These are phyloP conservation scores for Picochlorum sp. DNA, from an alignment of 139 green algal genomes.

Conservation along the genomic window DNA sequence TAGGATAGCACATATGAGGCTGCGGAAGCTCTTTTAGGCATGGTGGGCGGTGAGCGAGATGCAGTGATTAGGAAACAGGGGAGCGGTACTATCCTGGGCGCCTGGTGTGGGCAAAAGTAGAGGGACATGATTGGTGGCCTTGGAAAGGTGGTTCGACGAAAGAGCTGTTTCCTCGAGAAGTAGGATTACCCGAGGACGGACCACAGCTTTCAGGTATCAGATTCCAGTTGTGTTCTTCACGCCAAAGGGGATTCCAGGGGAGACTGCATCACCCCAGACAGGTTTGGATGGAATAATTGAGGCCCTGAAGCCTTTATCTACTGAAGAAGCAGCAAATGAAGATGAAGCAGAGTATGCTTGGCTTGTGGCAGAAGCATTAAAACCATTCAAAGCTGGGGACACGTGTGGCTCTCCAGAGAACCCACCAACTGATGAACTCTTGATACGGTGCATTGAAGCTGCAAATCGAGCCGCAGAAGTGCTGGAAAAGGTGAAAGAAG, in stretches of 20 bases:
- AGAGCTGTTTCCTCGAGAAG: conserved; percentile 77
- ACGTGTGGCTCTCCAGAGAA: conserved; percentile 12
- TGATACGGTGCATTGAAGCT: conserved; percentile 39
- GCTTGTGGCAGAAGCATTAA: conserved; percentile 65
- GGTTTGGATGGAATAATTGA: conserved; percentile 3
- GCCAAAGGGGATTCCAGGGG: conserved; percentile 65
- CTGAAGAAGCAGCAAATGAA: conserved; percentile 1
- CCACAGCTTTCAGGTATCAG: conserved; percentile 41
- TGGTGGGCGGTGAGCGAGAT: conserved; percentile 35
- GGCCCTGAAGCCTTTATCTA: background rate
- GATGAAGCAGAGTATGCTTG: conserved; percentile 89
- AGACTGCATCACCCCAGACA: conserved; percentile 30
- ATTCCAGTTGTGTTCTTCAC: conserved; percentile 89
- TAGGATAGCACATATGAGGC: conserved; percentile 35
- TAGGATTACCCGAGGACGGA: conserved; percentile 55
- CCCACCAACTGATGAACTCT: conserved; percentile 16
- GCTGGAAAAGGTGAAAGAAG: conserved; percentile 3
- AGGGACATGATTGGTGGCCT: conserved; percentile 90
- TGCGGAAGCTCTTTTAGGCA: conserved; percentile 63
- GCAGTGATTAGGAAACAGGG: conserved; percentile 1
- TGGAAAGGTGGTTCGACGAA: conserved; percentile 60
- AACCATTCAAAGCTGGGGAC: conserved; percentile 57
- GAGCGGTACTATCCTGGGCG: conserved; percentile 48
- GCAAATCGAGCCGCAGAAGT: conserved; percentile 39
- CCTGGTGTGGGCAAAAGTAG: conserved; percentile 88